These are phyloP conservation scores for Trichoderma atrobrunneum DNA, from an alignment of 2,329 filamentous ascomycete genomes.

Conservation along the genomic window DNA sequence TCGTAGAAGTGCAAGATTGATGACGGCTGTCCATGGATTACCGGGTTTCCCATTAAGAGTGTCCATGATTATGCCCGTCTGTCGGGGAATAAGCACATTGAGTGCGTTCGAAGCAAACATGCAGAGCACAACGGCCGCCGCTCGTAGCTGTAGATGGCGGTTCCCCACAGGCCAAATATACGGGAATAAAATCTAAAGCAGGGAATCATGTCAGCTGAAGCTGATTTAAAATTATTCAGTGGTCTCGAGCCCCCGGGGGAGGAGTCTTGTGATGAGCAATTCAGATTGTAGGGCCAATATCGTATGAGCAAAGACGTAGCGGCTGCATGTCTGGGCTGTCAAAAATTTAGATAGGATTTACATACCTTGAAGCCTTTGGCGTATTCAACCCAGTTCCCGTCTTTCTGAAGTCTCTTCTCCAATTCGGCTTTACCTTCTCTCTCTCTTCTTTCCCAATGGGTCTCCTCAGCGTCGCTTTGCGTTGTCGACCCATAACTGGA, in stretches of 20 bases:
- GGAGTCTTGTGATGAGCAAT: background rate
- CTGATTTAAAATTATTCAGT: background rate
- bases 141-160: slow-evolving; percentile 63
- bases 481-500: slow-evolving; percentile 44
- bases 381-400: slow-evolving; percentile 76
- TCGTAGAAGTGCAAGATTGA: slow-evolving; percentile 50
- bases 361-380: slow-evolving; percentile 65
- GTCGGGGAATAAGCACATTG: slow-evolving; percentile 75
- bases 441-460: slow-evolving; percentile 51
- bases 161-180: slow-evolving; percentile 75
- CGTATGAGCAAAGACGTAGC: background rate
- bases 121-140: slow-evolving; percentile 64
- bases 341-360: background rate
- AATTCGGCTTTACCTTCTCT: slow-evolving; percentile 56
- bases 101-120: slow-evolving; percentile 69
- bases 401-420: slow-evolving; percentile 67
- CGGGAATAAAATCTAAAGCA: slow-evolving; percentile 64
- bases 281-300: background rate
- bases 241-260: background rate
- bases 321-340: background rate
- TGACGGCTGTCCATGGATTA: slow-evolving; percentile 52
- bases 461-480: slow-evolving; percentile 45
- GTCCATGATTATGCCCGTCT: slow-evolving; percentile 76
- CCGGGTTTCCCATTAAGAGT: slow-evolving; percentile 53
- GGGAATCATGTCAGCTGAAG: background rate